Evolutionary conservation across 495 filamentous ascomycete genomes (phyloP).

Genomic region (Glonium stellatum): DNA sequence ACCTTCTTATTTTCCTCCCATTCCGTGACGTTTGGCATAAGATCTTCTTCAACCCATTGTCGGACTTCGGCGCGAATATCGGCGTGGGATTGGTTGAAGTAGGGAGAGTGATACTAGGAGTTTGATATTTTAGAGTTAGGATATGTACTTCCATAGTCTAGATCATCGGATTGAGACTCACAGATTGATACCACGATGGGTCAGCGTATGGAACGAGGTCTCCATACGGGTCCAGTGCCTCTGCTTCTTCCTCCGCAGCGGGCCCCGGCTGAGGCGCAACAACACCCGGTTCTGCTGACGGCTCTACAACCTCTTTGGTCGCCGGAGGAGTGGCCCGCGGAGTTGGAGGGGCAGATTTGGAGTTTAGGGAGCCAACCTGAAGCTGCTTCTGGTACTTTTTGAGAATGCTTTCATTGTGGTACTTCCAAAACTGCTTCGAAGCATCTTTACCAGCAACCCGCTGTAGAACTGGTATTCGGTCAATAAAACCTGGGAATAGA

Average conservation of each 20-base stretch:
- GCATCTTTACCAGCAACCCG: conserved; percentile 94
- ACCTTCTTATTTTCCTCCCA: conserved; percentile 95
- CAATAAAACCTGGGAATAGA: neutral
- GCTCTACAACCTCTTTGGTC: conserved; percentile 44
- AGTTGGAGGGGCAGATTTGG: conserved; percentile 58
- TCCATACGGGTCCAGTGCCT: conserved; percentile 77
- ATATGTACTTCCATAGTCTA: neutral
- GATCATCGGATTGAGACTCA: conserved; percentile 43
- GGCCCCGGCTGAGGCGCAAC: conserved; percentile 43
- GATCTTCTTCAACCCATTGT: conserved; percentile 80
- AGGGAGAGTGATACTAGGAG: conserved; percentile 81
- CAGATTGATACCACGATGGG: conserved; percentile 92
- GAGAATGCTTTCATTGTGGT: conserved; percentile 88
- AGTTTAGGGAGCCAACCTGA: conserved; percentile 83
- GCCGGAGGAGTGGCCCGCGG: conserved; percentile 50
- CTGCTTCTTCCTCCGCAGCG: conserved; percentile 45
- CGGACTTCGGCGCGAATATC: conserved; percentile 84
- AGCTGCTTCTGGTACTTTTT: conserved; percentile 91
- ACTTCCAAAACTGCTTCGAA: conserved; percentile 99
- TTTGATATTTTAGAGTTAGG: neutral
- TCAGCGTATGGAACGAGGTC: conserved; percentile 86
- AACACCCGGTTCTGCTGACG: conserved; percentile 41
- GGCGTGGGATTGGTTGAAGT: conserved; percentile 88
- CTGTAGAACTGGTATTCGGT: conserved; percentile 57
- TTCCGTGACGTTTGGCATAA: conserved; percentile 87